These are phyloP conservation scores for Pouteria glomerata DNA, from an alignment of 148 eudicot genomes.

Conservation along the genomic window DNA sequence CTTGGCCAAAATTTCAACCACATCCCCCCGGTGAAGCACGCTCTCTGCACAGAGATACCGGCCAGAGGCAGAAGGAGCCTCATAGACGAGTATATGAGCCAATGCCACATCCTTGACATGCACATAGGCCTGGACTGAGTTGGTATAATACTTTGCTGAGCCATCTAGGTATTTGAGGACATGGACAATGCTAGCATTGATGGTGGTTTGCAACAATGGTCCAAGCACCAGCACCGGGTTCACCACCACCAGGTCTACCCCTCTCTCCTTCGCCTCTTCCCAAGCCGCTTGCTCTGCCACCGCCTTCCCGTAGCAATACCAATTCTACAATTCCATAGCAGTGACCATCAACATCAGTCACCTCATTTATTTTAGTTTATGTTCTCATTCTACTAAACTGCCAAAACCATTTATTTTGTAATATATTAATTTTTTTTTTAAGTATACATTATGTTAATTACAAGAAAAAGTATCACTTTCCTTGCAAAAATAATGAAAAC, in stretches of 20 bases:
- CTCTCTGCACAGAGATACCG: conserved; percentile 78
- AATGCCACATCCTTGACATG: conserved; percentile 76
- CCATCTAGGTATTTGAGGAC: conserved; percentile 81
- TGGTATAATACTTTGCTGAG: conserved; percentile 72
- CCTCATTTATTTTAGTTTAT: too few relatives aligned
- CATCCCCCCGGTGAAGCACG: conserved; percentile 82
- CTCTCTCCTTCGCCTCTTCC: conserved; percentile 66
- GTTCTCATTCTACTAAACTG: too few relatives aligned
- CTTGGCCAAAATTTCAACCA: conserved; percentile 75
- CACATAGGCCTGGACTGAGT: conserved; percentile 78
- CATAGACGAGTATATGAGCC: conserved; percentile 77
- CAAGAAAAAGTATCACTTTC: too few relatives aligned
- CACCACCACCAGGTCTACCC: conserved; percentile 68
- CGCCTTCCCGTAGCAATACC: conserved; percentile 93
- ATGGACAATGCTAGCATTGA: conserved; percentile 78
- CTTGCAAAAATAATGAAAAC: too few relatives aligned
- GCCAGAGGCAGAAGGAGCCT: conserved; percentile 64
- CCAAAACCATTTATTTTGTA: too few relatives aligned
- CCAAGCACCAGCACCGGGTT: conserved; percentile 84
- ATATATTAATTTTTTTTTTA: too few relatives aligned
- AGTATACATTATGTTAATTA: too few relatives aligned
- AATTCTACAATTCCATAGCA: conserved; percentile 41
- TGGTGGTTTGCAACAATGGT: conserved; percentile 65
- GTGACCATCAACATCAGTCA: neutral
- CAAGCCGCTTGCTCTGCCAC: conserved; percentile 87